Evolutionary conservation across 2,329 filamentous ascomycete species (phyloP).

Genomic region (Monilinia polystroma): DNA sequence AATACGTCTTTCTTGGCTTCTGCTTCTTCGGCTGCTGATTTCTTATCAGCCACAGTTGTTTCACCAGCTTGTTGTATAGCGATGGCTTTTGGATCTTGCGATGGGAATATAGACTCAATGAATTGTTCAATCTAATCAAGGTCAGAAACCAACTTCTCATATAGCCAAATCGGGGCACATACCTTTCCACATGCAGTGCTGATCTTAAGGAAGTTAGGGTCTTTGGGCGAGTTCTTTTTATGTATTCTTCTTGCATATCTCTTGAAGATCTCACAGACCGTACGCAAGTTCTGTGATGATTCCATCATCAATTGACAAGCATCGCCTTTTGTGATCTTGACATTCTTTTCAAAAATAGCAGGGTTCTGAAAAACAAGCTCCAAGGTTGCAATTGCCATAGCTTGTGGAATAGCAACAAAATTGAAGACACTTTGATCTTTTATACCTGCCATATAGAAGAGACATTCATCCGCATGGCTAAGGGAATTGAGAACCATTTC

Average conservation of each 20-base stretch:
- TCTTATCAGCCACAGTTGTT: constrained; percentile 41
- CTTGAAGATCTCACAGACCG: constrained; percentile 80
- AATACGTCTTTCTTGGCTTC: constrained; percentile 57
- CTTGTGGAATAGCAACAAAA: constrained; percentile 94
- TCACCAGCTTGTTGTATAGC: constrained; percentile 41
- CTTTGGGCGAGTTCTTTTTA: constrained; percentile 88
- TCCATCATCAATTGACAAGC: constrained; percentile 90
- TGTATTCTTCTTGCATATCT: constrained; percentile 78
- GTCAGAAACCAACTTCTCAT: constrained; percentile 45
- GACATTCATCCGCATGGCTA: constrained; percentile 81
- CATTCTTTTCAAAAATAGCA: constrained; percentile 76
- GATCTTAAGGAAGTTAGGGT: constrained; percentile 90
- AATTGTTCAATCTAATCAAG: constrained; percentile 72
- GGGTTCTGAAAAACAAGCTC: constrained; percentile 92
- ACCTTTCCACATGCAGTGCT: constrained; percentile 88
- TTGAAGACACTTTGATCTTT: constrained; percentile 98
- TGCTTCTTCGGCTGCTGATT: constrained; percentile 50
- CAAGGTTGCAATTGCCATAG: constrained; percentile 95
- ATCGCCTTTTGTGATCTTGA: constrained; percentile 96
- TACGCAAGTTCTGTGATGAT: constrained; percentile 83
- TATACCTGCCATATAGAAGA: constrained; percentile 97
- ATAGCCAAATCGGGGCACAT: constrained; percentile 32
- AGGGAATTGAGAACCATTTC: constrained; percentile 94
- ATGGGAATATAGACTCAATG: constrained; percentile 89
- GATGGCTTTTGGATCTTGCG: constrained; percentile 67